Evolutionary conservation across 129 eudicot species (phyloP).

Genomic region (Centella asiatica): DNA sequence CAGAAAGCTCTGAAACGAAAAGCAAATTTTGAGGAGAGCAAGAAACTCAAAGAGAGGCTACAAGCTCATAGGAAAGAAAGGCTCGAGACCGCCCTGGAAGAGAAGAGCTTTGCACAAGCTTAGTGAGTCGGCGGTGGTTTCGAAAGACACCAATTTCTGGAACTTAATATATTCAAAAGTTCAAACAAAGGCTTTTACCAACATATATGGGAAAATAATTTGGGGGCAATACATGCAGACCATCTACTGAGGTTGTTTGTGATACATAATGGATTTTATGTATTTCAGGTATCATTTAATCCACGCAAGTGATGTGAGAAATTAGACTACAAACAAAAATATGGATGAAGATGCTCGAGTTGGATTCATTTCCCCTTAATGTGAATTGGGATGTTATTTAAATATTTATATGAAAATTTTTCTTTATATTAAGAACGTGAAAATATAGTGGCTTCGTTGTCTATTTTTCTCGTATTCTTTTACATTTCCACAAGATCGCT

Average conservation of each 20-base stretch:
- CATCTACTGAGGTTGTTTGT: too few relatives aligned
- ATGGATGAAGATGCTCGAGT: not conserved
- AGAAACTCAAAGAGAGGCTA: conserved; percentile 67
- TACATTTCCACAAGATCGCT: too few relatives aligned
- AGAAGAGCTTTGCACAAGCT: conserved; percentile 20
- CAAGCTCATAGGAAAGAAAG: conserved; percentile 60
- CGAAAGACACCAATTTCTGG: not conserved
- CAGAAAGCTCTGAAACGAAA: conserved; percentile 89
- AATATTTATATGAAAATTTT: too few relatives aligned
- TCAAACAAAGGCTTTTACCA: not conserved
- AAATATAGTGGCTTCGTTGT: too few relatives aligned
- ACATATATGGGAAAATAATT: not conserved
- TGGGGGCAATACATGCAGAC: too few relatives aligned
- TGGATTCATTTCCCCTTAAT: not conserved
- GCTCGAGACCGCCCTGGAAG: conserved; percentile 17
- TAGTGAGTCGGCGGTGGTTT: not conserved
- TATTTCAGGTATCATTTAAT: too few relatives aligned
- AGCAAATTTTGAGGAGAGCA: conserved; percentile 90
- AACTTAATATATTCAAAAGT: not conserved
- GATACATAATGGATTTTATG: too few relatives aligned
- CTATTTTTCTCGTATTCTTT: too few relatives aligned
- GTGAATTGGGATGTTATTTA: not conserved
- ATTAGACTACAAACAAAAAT: too few relatives aligned
- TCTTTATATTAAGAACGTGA: too few relatives aligned
- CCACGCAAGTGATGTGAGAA: too few relatives aligned